phyloP scores from a whole-genome alignment of 2,329 filamentous ascomycete genomes.

The Aspergillus aculeatus region DNA sequence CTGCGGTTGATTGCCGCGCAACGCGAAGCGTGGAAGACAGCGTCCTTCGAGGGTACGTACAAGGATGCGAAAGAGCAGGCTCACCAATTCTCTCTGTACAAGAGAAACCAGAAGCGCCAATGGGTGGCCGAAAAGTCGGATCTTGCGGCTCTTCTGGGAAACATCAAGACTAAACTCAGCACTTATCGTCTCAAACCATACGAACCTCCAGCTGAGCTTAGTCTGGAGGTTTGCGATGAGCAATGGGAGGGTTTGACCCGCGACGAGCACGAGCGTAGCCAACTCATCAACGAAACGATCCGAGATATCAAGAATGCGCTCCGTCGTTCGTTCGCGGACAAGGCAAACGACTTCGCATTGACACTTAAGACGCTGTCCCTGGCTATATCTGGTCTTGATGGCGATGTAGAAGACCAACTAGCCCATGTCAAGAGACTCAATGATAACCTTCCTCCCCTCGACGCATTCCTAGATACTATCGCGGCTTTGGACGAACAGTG shows the following conservation, averaged over 20 bases:
- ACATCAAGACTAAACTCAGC: conserved; percentile 97
- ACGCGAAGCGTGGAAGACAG: conserved; percentile 70
- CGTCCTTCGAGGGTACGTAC: conserved; percentile 88
- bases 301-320: conserved; percentile 97
- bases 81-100: conserved; percentile 79
- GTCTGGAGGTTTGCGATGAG: conserved; percentile 75
- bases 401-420: conserved; percentile 92
- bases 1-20: conserved; percentile 73
- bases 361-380: conserved; percentile 92
- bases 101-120: conserved; percentile 81
- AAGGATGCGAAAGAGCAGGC: conserved; percentile 86
- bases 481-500: conserved; percentile 83
- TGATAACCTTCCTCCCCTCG: conserved; percentile 82
- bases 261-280: conserved; percentile 82
- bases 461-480: conserved; percentile 86
- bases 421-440: conserved; percentile 82
- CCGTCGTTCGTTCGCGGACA: conserved; percentile 90
- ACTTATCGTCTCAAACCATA: conserved; percentile 92
- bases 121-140: conserved; percentile 99
- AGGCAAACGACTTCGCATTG: conserved; percentile 95
- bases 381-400: conserved; percentile 94
- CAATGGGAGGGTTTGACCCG: conserved; percentile 79
- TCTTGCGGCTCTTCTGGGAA: conserved; percentile 84
- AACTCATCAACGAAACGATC: conserved; percentile 96
- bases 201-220: conserved; percentile 80